Evolutionary conservation across 768 basidiomycete genomes (phyloP).

Genomic region (Tubosaeta brunneosetosa): DNA sequence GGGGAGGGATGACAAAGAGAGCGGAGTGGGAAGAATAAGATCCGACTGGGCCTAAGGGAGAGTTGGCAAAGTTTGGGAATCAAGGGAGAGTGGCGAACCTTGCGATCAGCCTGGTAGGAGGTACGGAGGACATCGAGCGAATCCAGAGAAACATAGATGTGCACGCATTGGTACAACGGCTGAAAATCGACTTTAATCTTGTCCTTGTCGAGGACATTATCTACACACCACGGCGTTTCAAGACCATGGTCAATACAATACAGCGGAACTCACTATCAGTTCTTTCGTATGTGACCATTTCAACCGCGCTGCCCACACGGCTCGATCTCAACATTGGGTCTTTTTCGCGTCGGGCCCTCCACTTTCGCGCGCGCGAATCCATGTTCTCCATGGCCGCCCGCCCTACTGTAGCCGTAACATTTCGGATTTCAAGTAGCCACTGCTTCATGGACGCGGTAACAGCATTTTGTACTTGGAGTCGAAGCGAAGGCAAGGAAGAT

Average conservation of each 20-base stretch:
- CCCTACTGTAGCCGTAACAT: constrained; percentile 82
- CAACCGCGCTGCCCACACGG: constrained; percentile 87
- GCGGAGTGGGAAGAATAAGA: constrained; percentile 78
- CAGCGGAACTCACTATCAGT: constrained; percentile 70
- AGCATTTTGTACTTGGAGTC: constrained; percentile 84
- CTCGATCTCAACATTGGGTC: constrained; percentile 73
- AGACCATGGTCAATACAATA: constrained; percentile 1
- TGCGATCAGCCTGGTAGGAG: constrained; percentile 96
- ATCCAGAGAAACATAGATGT: constrained; percentile 90
- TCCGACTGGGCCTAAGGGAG: constrained; percentile 84
- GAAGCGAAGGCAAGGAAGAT: constrained; percentile 86
- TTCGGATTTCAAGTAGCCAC: constrained; percentile 93
- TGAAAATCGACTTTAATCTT: constrained; percentile 87
- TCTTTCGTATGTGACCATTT: constrained; percentile 88
- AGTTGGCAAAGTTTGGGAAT: constrained; percentile 12
- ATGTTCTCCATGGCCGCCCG: constrained; percentile 85
- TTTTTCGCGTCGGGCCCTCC: constrained; percentile 79
- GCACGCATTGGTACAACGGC: constrained; percentile 93
- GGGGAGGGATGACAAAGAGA: constrained; percentile 62
- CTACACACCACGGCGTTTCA: constrained; percentile 36
- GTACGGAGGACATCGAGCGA: constrained; percentile 85
- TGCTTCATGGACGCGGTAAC: constrained; percentile 95
- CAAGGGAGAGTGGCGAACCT: constrained; percentile 41
- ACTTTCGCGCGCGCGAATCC: constrained; percentile 76
- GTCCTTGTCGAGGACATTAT: constrained; percentile 89